Evolutionary conservation across 306 rosid genomes (phyloP), one percentile per base, ranked within the genome.

Genomic region (Acacia confusa): DNA sequence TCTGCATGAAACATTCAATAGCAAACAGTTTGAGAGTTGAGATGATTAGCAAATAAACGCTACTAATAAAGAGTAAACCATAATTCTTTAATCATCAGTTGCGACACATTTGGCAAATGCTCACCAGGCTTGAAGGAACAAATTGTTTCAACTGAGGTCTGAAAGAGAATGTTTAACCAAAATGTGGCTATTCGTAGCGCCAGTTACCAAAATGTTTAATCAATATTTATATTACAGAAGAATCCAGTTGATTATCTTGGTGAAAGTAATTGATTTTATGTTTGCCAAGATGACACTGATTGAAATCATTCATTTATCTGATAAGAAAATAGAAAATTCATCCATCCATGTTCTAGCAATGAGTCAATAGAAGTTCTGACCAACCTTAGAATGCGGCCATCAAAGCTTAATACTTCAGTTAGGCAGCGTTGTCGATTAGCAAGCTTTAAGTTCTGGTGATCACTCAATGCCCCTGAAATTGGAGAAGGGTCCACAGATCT

Each of bases 391-490:
- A 88, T 86, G 88, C 82, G 85, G 47, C 94, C 98, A 88, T 93
- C 99, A 40, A 92, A 95, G 88, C 98, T 91, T 88, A 93, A 88
- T 61, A 95, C 92, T 88, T 93, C 97, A 70, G 90, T 90, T 77
- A 88, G 91, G 72, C 90, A 66, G 32, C 88, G 89, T 40, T 91
- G 93, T n/a, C 90, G 92, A 20, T 85, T 92, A 78, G 88, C 91
- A 85, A 93, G 90, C 85, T 88, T 93, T 69, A 92, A 79, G 72
- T 92, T 92, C 82, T 87, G 97, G 45, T 90, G 90, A 64, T 74
- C 91, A 38, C 87, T 88, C 52, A 38, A 78, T 75, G 92, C 85
- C 76, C 98, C 92, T 55, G 94, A 93, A 85, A 91, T 88, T 58
- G 97, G 99, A 87, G 92, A 91, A 84, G 98, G 89, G 61, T 89